These are phyloP conservation scores for Dryas alaskensis DNA, from an alignment of 306 rosid species.

Conservation along the genomic window DNA sequence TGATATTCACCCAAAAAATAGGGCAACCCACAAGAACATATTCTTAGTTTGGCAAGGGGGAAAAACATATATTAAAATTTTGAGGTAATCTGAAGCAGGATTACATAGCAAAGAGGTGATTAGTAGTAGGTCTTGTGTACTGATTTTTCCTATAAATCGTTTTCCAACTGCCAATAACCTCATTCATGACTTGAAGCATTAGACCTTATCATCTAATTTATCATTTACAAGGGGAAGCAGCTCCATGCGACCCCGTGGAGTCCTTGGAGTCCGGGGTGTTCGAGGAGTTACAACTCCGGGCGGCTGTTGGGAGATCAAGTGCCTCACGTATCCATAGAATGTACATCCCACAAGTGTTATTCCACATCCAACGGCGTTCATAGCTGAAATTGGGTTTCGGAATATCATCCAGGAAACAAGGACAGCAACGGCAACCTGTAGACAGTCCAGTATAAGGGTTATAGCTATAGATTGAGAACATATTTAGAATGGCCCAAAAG, in stretches of 20 bases:
- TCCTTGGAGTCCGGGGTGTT: constrained; percentile 85
- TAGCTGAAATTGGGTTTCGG: constrained; percentile 74
- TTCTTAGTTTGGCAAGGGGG: not conserved
- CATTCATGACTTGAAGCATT: constrained; percentile 24
- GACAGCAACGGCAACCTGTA: constrained; percentile 95
- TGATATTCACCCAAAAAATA: not conserved
- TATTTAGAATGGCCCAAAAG: not conserved
- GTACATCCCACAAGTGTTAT: constrained; percentile 89
- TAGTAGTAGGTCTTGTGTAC: constrained; percentile 29
- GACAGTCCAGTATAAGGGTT: not conserved
- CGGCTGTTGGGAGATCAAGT: constrained; percentile 79
- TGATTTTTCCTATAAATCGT: constrained; percentile 37
- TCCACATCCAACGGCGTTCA: constrained; percentile 81
- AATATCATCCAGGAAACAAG: constrained; percentile 95
- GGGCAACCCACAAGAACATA: constrained; percentile 8
- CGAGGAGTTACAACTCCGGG: constrained; percentile 58
- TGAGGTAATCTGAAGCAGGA: constrained; percentile 29
- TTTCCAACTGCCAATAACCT: constrained; percentile 31
- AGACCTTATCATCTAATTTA: constrained; percentile 80
- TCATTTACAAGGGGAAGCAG: constrained; percentile 94
- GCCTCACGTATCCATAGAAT: constrained; percentile 90
- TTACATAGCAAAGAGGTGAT: constrained; percentile 33
- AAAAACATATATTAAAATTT: constrained; percentile 28
- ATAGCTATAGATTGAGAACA: not conserved
- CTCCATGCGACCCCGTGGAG: constrained; percentile 80